Base-by-base conservation (phyloP, 1,284 basidiomycete genomes). In the Golubevia pallescens region DNA sequence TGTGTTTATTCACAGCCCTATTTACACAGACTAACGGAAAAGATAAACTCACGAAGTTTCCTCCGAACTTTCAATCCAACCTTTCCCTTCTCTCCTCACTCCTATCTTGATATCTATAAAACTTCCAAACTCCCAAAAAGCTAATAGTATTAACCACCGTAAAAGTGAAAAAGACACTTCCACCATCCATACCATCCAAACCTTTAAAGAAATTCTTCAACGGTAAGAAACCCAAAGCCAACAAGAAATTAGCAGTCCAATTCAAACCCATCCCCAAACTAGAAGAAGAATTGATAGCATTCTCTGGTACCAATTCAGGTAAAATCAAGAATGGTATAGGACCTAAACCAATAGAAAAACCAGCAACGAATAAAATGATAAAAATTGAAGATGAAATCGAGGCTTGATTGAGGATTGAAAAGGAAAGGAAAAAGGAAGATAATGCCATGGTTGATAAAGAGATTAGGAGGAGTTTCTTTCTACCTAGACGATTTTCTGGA, bases 311-410 rank as follows among this genome's bases (percentile, higher is more conserved):
- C 23, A 97, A 90, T 81, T 97, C 95, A n/a, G 93, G 91, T 34
- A 96, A 91, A 86, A 97, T 92, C 54, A 97, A 90, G 82, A 95
- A 97, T 0, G 95, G 95, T 42, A 97, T 87, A 0, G 95, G 94
- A 0, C 95, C 95, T n/a, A 97, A 88, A 0, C 95, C 95, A 51
- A 93, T 87, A 0, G 93, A 92, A 83, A 96, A 97, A 0, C 92
- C 92, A 91, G 91, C 93, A 42, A 97, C 91, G 82, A 97, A 95
- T 1, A 90, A 88, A 57, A 94, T 86, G 71, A 97, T 93, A 2
- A 92, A 90, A 23, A 93, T 80, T 62, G 92, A 94, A 6, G 92
- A 90, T 7, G 94, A 78, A 4, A 87, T 86, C 13, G 89, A 89
- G 65, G 89, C 86, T 48, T 89, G 89, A 2, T 87, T 87, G 80